Evolutionary conservation across 371 early-diverging fungal genomes (phyloP).

Genomic region (Mortierella sp.): DNA sequence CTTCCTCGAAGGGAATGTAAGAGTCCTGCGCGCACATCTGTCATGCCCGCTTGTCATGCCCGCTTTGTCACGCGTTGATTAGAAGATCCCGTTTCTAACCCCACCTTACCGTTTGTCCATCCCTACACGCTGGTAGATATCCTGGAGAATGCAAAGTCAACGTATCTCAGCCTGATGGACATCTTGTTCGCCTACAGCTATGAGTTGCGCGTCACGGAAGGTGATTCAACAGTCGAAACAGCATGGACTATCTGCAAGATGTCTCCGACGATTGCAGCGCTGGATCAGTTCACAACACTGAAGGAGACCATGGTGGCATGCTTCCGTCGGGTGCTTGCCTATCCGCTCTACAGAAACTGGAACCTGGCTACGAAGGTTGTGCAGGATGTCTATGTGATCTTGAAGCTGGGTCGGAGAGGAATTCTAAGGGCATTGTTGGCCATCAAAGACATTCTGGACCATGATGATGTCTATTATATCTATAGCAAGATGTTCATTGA

Average conservation of each 20-base stretch:
- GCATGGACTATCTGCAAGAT: conserved; percentile 92
- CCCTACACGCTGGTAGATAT: conserved; percentile 56
- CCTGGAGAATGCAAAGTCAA: conserved; percentile 66
- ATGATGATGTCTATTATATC: conserved; percentile 87
- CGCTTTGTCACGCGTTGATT: too few species aligned
- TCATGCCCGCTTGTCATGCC: too few species aligned
- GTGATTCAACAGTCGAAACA: conserved; percentile 90
- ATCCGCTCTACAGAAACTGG: conserved; percentile 87
- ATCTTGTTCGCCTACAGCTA: conserved; percentile 92
- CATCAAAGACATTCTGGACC: conserved; percentile 81
- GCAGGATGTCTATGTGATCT: conserved; percentile 84
- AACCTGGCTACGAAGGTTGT: conserved; percentile 73
- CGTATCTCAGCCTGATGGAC: conserved; percentile 92
- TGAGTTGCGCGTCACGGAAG: conserved; percentile 85
- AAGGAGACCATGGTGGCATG: conserved; percentile 69
- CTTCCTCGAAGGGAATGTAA: conserved; percentile 85
- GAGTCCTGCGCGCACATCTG: too few species aligned
- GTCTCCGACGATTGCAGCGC: conserved; percentile 80
- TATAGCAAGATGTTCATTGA: conserved; percentile 90
- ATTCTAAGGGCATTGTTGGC: conserved; percentile 83
- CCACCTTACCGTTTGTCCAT: neutral
- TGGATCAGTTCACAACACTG: conserved; percentile 81
- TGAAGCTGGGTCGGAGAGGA: conserved; percentile 86
- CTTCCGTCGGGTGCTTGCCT: conserved; percentile 83
- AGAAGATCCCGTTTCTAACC: too few species aligned